Evolutionary conservation across 257 asterid species (phyloP).

Genomic region (Solanum commersonii): DNA sequence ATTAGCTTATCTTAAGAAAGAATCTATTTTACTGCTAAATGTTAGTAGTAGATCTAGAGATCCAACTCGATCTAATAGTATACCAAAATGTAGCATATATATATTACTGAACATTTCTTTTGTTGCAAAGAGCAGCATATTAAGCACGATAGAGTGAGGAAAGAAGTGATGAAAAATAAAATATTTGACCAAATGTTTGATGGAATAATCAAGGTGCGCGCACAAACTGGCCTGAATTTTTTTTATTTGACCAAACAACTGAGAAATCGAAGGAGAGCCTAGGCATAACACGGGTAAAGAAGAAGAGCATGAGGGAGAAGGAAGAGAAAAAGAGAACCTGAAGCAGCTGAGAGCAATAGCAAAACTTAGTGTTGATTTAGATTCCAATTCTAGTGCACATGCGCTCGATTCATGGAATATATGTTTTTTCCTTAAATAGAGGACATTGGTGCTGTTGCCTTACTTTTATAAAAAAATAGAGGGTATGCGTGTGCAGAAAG

Average conservation of each 20-base stretch:
- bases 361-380: neutral
- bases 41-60: neutral
- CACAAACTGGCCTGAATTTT: neutral
- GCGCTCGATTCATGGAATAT: neutral
- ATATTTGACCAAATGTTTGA: neutral
- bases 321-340: neutral
- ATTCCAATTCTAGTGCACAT: neutral
- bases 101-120: neutral
- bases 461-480: neutral
- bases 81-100: neutral
- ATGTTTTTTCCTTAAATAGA: neutral
- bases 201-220: neutral
- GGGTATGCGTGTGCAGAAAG: neutral
- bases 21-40: neutral
- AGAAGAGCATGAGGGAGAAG: neutral
- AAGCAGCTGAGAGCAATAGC: neutral
- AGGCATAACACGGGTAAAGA: neutral
- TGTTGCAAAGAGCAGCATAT: neutral
- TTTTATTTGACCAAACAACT: neutral
- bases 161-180: neutral
- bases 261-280: neutral
- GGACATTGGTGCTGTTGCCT: neutral
- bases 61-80: neutral
- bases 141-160: neutral
- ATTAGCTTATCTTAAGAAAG: neutral